phyloP scores from a whole-genome alignment of 2,329 filamentous ascomycete genomes.

The Rhynchosporium agropyri region DNA sequence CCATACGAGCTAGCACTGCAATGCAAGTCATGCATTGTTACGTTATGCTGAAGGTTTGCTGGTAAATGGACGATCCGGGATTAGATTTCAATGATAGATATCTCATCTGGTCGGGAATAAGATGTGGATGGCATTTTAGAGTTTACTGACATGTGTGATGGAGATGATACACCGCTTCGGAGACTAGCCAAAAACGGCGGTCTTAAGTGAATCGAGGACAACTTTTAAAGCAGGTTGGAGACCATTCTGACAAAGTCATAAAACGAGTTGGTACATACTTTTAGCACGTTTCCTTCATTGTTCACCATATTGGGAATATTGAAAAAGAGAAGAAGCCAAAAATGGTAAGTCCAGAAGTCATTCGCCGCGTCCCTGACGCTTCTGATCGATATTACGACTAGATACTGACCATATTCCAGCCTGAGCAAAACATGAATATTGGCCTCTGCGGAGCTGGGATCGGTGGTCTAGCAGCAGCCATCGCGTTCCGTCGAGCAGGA shows the following conservation, averaged over 20 bases:
- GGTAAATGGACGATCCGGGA: neutral
- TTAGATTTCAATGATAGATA: neutral
- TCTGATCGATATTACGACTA: neutral
- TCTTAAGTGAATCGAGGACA: too few species aligned
- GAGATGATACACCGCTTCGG: too few species aligned
- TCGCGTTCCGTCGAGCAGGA: constrained; percentile 38
- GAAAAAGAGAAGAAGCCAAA: neutral
- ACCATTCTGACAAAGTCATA: too few species aligned
- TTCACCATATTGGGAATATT: neutral
- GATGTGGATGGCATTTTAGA: too few species aligned
- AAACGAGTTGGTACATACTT: neutral
- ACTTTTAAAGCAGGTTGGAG: too few species aligned
- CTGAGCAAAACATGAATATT: constrained; percentile 25
- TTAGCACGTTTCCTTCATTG: neutral
- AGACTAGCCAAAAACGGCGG: too few species aligned
- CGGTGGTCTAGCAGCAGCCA: constrained; percentile 41
- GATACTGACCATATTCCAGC: constrained; percentile 1
- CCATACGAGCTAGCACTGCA: neutral
- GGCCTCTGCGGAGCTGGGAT: constrained; percentile 43
- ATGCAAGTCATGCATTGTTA: neutral
- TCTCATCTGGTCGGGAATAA: constrained; percentile 4
- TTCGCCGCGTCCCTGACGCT: neutral
- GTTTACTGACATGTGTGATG: too few species aligned
- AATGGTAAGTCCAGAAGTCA: neutral
- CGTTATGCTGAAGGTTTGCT: neutral